A percentile compares a stretch with the other conserved stretches of the same genome.
Conservation (phyloP, 2,329 filamentous ascomycete genomes). For the Alternaria angustiovoidea region DNA sequence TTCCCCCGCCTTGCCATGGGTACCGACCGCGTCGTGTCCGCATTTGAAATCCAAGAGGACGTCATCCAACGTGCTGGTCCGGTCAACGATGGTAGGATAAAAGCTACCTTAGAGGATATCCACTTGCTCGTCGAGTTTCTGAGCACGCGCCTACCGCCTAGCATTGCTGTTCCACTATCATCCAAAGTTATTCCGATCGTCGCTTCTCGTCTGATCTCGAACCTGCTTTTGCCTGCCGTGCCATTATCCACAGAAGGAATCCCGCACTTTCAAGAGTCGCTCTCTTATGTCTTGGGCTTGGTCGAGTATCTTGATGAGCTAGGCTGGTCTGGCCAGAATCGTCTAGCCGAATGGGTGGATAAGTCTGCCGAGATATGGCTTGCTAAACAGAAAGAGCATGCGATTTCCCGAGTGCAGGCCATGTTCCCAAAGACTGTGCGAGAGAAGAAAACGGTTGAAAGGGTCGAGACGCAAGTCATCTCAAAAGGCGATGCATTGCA, state of each 20-base stretch:
- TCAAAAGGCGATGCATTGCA: constrained; percentile 73
- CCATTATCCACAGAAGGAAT: constrained; percentile 78
- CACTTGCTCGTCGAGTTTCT: constrained; percentile 60
- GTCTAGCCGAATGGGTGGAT: constrained; percentile 80
- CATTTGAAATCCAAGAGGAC: constrained; percentile 46
- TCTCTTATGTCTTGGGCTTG: constrained; percentile 72
- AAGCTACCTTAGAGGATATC: constrained; percentile 41
- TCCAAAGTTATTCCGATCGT: constrained; percentile 74
- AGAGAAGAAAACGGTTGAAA: constrained; percentile 75
- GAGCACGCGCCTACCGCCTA: constrained; percentile 58
- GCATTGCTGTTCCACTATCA: constrained; percentile 65
- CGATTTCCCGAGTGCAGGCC: constrained; percentile 76
- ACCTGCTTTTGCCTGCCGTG: constrained; percentile 79
- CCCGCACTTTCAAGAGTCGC: constrained; percentile 72
- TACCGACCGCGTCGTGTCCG: constrained; percentile 46
- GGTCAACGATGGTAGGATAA: constrained; percentile 39
- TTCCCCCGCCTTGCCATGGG: constrained; percentile 62
- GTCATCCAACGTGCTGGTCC: constrained; percentile 42
- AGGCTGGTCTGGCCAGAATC: constrained; percentile 67
- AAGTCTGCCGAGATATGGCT: constrained; percentile 86
- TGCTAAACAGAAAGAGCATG: constrained; percentile 79
- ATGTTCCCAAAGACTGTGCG: constrained; percentile 74
- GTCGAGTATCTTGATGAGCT: constrained; percentile 68
- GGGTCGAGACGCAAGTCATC: constrained; percentile 83
- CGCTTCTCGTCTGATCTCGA: constrained; percentile 71